These are phyloP conservation scores for Mortierella claussenii DNA, from an alignment of 192 early-diverging fungal species.

Conservation along the genomic window DNA sequence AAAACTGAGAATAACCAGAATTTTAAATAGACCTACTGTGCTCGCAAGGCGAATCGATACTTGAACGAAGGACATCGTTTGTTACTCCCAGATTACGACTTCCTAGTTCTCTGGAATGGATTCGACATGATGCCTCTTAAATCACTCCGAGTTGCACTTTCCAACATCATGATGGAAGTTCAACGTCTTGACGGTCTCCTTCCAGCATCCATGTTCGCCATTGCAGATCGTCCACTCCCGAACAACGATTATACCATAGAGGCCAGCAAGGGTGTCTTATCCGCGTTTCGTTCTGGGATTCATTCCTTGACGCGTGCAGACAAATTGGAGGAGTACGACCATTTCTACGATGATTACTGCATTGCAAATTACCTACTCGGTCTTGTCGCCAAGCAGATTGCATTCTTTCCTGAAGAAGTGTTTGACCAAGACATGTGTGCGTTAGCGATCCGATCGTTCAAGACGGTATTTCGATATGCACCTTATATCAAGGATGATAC, in stretches of 20 bases:
- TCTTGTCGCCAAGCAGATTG: slow-evolving; percentile 70
- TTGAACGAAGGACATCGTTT: slow-evolving; percentile 68
- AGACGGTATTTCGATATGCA: slow-evolving; percentile 62
- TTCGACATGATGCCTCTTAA: slow-evolving; percentile 75
- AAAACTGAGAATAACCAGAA: no score
- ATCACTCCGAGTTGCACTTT: slow-evolving; percentile 27
- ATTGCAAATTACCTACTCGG: slow-evolving; percentile 76
- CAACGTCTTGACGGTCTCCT: slow-evolving; percentile 28
- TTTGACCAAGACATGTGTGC: slow-evolving; percentile 38
- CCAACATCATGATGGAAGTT: slow-evolving; percentile 41
- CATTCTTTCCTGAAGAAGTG: slow-evolving; percentile 47
- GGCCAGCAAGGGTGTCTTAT: slow-evolving; percentile 53
- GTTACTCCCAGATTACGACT: slow-evolving; percentile 82
- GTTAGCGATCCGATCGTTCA: slow-evolving; percentile 42
- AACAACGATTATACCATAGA: slow-evolving; percentile 35
- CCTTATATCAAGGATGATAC: slow-evolving; percentile 72
- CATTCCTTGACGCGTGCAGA: slow-evolving; percentile 33
- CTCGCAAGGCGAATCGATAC: slow-evolving; percentile 85
- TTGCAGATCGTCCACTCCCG: slow-evolving; percentile 23
- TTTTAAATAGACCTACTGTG: slow-evolving; percentile 73
- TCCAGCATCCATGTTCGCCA: slow-evolving; percentile 32
- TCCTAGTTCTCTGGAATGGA: slow-evolving; percentile 77
- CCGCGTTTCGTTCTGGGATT: slow-evolving; percentile 23
- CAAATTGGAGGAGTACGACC: slow-evolving; percentile 47
- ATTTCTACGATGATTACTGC: slow-evolving; percentile 84